phyloP scores from a whole-genome alignment of 139 green algal genomes.

The Chlorella sp. region DNA sequence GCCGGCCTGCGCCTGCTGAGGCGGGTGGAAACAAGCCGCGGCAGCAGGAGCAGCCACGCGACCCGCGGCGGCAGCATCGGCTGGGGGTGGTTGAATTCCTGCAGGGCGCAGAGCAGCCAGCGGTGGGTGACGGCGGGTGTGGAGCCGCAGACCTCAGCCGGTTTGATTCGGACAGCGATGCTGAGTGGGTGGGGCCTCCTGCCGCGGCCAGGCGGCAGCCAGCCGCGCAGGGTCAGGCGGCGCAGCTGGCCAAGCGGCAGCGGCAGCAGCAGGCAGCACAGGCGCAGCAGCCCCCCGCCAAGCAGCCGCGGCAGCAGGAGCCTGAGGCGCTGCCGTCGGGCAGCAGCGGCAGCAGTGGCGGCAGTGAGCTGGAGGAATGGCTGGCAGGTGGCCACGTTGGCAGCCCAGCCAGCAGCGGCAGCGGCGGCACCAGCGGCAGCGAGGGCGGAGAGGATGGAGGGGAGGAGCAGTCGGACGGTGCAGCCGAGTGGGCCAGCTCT shows the following conservation, averaged over 20 bases:
- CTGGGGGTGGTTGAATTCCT: slow-evolving; percentile 14
- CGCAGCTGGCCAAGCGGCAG: neutral
- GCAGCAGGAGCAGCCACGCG: neutral
- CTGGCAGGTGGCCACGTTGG: neutral
- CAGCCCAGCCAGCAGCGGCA: neutral
- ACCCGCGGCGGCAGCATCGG: neutral
- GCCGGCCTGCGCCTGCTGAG: neutral
- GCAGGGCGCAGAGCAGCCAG: neutral
- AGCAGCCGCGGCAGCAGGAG: neutral
- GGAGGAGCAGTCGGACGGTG: neutral
- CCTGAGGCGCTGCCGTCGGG: too few relatives aligned
- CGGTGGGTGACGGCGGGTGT: neutral
- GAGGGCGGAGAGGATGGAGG: neutral
- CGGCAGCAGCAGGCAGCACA: neutral
- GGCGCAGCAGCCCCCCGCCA: neutral
- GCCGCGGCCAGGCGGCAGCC: neutral
- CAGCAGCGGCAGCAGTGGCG: slow-evolving; percentile 25
- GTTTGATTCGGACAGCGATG: slow-evolving; percentile 18
- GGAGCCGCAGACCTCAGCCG: slow-evolving; percentile 23
- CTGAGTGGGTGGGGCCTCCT: neutral
- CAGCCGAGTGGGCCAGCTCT: neutral
- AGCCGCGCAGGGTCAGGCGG: neutral
- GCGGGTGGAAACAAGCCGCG: neutral
- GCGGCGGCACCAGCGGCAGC: neutral
- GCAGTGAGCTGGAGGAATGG: slow-evolving; percentile 9